Conservation (phyloP, 345 rosid genomes). For the Clausena lansium region DNA sequence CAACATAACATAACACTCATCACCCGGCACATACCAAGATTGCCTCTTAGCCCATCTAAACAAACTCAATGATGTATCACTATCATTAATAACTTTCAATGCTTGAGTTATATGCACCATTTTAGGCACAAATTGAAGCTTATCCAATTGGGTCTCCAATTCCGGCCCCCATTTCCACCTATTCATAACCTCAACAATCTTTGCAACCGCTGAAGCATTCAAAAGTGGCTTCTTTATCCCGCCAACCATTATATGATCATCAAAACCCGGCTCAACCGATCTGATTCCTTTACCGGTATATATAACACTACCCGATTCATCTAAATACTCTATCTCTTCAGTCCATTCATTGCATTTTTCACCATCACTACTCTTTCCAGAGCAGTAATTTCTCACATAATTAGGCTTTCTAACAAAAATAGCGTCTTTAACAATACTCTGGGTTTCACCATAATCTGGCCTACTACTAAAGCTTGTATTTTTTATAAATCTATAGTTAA, state of each 20-base stretch:
- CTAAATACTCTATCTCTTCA: slow-evolving; percentile 85
- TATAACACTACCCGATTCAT: slow-evolving; percentile 82
- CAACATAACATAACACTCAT: slow-evolving; percentile 63
- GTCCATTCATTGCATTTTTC: slow-evolving; percentile 59
- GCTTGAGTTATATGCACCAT: slow-evolving; percentile 81
- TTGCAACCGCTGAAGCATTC: slow-evolving; percentile 78
- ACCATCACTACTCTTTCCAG: slow-evolving; percentile 30
- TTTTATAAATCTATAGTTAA: slow-evolving; percentile 2
- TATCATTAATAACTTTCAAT: slow-evolving; percentile 59
- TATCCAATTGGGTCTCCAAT: slow-evolving; percentile 80
- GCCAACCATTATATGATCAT: slow-evolving; percentile 87
- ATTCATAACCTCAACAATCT: slow-evolving; percentile 85
- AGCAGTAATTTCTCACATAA: slow-evolving; percentile 48
- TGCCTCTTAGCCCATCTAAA: slow-evolving; percentile 90
- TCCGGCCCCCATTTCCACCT: slow-evolving; percentile 99
- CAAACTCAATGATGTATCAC: slow-evolving; percentile 69
- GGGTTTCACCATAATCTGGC: not conserved
- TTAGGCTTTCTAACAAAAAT: slow-evolving; percentile 14
- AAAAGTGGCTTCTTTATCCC: slow-evolving; percentile 71
- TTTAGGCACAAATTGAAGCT: slow-evolving; percentile 77
- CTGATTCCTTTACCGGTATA: slow-evolving; percentile 82
- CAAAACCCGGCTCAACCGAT: slow-evolving; percentile 81
- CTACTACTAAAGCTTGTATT: not conserved
- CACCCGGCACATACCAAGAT: slow-evolving; percentile 66
- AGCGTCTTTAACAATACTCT: not conserved